Conservation (phyloP, 2,329 filamentous ascomycete species). For the Botrytis fragariae region DNA sequence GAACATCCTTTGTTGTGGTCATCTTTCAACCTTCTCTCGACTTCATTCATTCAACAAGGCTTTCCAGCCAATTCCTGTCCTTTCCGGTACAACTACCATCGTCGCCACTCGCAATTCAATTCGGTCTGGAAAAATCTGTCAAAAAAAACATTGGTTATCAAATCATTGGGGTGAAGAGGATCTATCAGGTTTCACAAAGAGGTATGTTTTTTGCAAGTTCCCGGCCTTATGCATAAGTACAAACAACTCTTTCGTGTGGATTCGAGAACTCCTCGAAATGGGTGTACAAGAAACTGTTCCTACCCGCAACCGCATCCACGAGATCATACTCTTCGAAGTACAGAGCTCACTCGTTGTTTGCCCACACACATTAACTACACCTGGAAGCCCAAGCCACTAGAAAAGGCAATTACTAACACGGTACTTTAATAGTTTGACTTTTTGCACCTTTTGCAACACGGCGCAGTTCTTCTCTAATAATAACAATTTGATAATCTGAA, state of each 20-base stretch:
- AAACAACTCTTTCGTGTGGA: constrained; percentile 15
- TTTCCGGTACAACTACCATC: constrained; percentile 10
- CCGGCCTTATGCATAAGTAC: constrained; percentile 14
- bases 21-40: neutral
- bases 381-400: constrained; percentile 3
- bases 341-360: constrained; percentile 15
- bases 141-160: neutral
- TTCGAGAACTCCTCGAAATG: constrained; percentile 17
- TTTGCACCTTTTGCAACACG: neutral
- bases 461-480: constrained; percentile 11
- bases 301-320: constrained; percentile 15
- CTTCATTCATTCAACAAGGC: constrained; percentile 8
- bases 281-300: constrained; percentile 14
- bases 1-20: constrained; percentile 12
- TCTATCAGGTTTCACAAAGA: constrained; percentile 18
- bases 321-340: constrained; percentile 14
- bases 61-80: constrained; percentile 14
- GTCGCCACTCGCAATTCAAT: neutral
- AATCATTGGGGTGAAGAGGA: constrained; percentile 6
- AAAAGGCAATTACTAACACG: constrained; percentile 14
- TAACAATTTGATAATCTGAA: constrained; percentile 8
- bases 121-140: neutral
- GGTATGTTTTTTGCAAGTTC: constrained; percentile 14
- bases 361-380: constrained; percentile 4
- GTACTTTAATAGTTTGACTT: neutral